Base-by-base conservation (phyloP, 805 yeast species). In the Candida ipomoeae region DNA sequence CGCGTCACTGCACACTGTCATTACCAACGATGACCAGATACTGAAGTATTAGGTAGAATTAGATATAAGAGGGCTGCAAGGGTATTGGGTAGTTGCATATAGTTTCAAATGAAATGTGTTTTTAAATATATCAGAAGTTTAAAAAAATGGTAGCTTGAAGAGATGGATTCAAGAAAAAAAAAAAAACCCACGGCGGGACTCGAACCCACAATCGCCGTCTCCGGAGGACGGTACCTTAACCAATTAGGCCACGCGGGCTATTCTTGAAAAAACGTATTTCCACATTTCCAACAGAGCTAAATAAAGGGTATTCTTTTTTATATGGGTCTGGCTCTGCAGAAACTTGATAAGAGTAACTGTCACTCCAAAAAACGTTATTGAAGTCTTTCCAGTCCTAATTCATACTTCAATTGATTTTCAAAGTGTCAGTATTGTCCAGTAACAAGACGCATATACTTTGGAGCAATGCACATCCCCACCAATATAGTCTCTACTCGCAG, bases 181-280 rank as follows among this genome's bases (percentile, higher is more conserved):
- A 52, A 54, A 56, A 54, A 53, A 73, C 81, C 82, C 84, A 76
- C 74, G 83, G 84, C 83, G 84, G 85, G 85, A 81, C 82, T 81
- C 85, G 85, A 81, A 81, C 85, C 83, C 85, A 82, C 85, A 80
- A 81, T 81, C 85, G 73, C 75, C 71, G 74, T 75, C 80, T 70
- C 85, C 85, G 85, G 85, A 81, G 73, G 78, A 78, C 79, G 75
- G 80, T 79, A 81, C 84, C 84, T 79, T 81, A 79, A 81, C 85
- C 85, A 79, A 71, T 80, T 81, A 80, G 84, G 84, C 85, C 84
- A 81, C 83, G 73, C 75, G 83, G 81, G 82, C 83, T 48, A 18
- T 5, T 20, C 38, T 33, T 42, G 37, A 10, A 33, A 20, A 6
- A 6, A 2, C 1, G 0, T 2, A 4, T 8, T 17, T 29, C 11